phyloP scores from a whole-genome alignment of 179 eudicot genomes.

The Nepenthes alata region DNA sequence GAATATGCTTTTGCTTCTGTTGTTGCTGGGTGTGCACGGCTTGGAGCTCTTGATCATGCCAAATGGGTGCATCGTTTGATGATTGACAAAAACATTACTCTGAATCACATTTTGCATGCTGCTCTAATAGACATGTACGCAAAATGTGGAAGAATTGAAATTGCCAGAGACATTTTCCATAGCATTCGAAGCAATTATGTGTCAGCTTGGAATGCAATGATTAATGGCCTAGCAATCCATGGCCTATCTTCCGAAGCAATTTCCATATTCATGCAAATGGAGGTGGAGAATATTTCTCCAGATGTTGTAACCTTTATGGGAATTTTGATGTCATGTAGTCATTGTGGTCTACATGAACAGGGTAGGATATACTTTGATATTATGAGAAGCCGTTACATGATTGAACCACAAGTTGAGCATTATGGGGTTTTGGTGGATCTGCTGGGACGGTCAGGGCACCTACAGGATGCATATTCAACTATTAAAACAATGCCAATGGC shows the following conservation, averaged over 20 bases:
- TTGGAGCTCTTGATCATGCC: constrained; percentile 53
- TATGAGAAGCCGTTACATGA: constrained; percentile 30
- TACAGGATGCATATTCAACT: constrained; percentile 58
- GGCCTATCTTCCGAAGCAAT: constrained; percentile 65
- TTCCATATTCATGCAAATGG: constrained; percentile 40
- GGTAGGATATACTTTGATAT: constrained; percentile 47
- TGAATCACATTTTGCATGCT: constrained; percentile 44
- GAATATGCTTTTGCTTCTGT: constrained; percentile 63
- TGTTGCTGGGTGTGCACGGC: constrained; percentile 47
- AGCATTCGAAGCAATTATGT: constrained; percentile 21
- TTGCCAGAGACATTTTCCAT: constrained; percentile 41
- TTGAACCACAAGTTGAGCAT: constrained; percentile 60
- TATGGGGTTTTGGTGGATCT: constrained; percentile 85
- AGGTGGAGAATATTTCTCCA: constrained; percentile 33
- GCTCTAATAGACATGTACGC: constrained; percentile 74
- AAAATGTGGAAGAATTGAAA: constrained; percentile 61
- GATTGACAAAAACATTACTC: constrained; percentile 27
- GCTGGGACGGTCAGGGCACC: constrained; percentile 47
- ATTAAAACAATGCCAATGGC: constrained; percentile 58
- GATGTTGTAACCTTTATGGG: constrained; percentile 62
- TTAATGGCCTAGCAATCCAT: constrained; percentile 58
- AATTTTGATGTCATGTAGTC: constrained; percentile 50
- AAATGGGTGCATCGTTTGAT: constrained; percentile 45
- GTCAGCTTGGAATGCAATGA: constrained; percentile 74
- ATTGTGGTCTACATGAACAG: constrained; percentile 47